phyloP scores from a whole-genome alignment of 768 basidiomycete genomes.

The Russula sp. region DNA sequence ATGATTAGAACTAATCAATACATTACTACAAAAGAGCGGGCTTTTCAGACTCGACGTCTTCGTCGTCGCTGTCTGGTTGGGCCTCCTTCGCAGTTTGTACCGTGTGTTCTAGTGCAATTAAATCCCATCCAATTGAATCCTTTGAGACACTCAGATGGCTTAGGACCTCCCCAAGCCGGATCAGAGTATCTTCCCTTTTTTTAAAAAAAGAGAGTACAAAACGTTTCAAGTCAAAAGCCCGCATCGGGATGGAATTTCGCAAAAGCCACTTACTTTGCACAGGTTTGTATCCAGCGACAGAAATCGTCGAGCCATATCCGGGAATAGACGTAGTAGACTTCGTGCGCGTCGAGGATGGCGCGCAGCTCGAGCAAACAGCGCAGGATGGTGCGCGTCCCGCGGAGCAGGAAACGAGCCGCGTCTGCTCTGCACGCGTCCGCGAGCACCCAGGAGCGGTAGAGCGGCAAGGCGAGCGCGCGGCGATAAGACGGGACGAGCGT shows the following conservation, averaged over 20 bases:
- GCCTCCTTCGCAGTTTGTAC: slow-evolving; percentile 34
- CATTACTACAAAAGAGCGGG: neutral
- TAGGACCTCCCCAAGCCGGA: slow-evolving; percentile 39
- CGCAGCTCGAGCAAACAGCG: slow-evolving; percentile 69
- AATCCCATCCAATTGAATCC: slow-evolving; percentile 55
- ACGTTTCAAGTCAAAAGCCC: neutral
- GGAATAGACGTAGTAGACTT: slow-evolving; percentile 83
- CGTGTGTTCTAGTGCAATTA: slow-evolving; percentile 58
- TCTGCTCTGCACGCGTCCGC: slow-evolving; percentile 64
- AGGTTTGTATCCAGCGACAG: slow-evolving; percentile 69
- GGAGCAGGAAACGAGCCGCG: slow-evolving; percentile 46
- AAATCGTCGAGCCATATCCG: slow-evolving; percentile 85
- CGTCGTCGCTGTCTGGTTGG: slow-evolving; percentile 63
- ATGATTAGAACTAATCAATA: neutral
- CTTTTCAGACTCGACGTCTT: slow-evolving; percentile 4
- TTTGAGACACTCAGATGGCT: slow-evolving; percentile 42
- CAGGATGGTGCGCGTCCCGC: slow-evolving; percentile 54
- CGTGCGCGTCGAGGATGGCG: slow-evolving; percentile 68
- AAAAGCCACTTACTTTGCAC: slow-evolving; percentile 44
- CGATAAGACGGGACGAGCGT: slow-evolving; percentile 60
- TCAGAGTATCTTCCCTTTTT: slow-evolving; percentile 60
- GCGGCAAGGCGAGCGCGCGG: slow-evolving; percentile 66
- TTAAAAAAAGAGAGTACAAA: neutral
- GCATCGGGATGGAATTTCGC: neutral
- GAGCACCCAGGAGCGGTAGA: slow-evolving; percentile 71